Evolutionary conservation across 768 basidiomycete species (phyloP).

Genomic region (Rhodotorula diobovata): DNA sequence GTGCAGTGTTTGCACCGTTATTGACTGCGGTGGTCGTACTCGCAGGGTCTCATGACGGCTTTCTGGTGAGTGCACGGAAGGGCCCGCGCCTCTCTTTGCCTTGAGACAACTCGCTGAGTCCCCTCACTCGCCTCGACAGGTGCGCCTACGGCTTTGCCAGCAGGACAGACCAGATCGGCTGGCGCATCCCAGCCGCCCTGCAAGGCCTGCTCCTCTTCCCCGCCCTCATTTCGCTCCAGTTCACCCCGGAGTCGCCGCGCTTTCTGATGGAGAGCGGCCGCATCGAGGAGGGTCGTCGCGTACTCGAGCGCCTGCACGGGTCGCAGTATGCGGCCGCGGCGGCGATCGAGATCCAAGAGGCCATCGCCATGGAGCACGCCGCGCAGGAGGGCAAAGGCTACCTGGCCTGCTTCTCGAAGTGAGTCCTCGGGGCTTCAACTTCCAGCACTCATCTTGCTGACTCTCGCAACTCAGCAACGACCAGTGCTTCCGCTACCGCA

Average conservation of each 20-base stretch:
- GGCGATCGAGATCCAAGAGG: constrained; percentile 39
- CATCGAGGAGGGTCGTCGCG: constrained; percentile 29
- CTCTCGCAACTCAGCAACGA: constrained; percentile 12
- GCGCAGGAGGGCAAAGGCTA: constrained; percentile 14
- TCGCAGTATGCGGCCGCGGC: constrained; percentile 34
- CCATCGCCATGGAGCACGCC: constrained; percentile 37
- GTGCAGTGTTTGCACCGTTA: constrained; percentile 3
- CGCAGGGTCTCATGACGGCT: constrained; percentile 38
- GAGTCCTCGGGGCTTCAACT: no score
- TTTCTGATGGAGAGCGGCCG: constrained; percentile 39
- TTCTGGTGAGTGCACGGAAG: constrained; percentile 38
- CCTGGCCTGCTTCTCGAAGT: constrained; percentile 29
- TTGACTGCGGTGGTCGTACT: neutral
- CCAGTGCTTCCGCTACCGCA: constrained; percentile 43
- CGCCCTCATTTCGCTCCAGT: constrained; percentile 38
- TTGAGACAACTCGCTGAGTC: no score
- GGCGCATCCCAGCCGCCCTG: constrained; percentile 39
- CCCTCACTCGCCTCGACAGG: no score
- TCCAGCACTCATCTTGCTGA: neutral
- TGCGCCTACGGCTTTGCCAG: constrained; percentile 13
- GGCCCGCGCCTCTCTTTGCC: no score
- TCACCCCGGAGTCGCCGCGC: constrained; percentile 42
- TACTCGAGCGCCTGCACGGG: constrained; percentile 40
- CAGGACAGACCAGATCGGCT: constrained; percentile 19
- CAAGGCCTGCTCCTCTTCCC: constrained; percentile 37